Base-by-base conservation (phyloP, 2,329 filamentous ascomycete genomes). In the Cladobotryum mycophilum region DNA sequence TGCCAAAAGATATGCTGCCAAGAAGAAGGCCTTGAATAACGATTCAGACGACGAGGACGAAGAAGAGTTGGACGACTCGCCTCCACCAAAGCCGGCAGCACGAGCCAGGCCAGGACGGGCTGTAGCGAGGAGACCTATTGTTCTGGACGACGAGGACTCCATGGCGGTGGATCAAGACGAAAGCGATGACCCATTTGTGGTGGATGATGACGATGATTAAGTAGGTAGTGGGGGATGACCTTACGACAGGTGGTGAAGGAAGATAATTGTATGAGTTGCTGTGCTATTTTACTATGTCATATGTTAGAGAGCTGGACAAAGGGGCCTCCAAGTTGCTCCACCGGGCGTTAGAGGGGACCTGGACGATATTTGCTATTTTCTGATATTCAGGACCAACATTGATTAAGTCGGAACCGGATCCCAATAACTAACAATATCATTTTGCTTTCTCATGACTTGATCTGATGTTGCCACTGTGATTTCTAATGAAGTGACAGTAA, bases 1-100 rank as follows among this genome's bases (percentile, higher is more conserved):
- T 5, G 84, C 85, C 3, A 90, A 90, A 60, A 77, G 80, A 2
- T 81, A 81, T 56, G 76, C 78, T 5, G 72, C 75, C n/a, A 78
- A 75, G 59, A 72, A 78, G 60, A 67, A 68, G 57, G 65, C 57
- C 13, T 52, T 61, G 6, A 67, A 69, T 4, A 70, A 73, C 35
- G 73, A 76, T 35, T 66, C 62, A 8, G 44, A 45, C 14, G 74
- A 75, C 1, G 70, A 67, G 15, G 58, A 67, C 59, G 66, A 63
- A 3, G 70, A 69, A 64, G 74, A 37, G 73, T 73, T 20, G 72
- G 73, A 17, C 70, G 74, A n/a, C 4, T 74, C 72, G 11, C 69
- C 72, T 1, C 65, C 70, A 41, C 67, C 72, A 2, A 67, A 67
- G 47, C 65, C 71, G 1, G 68, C 68, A 33, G 67, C 60, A 5